Evolutionary conservation across 2,329 filamentous ascomycete species (phyloP).

Genomic region (Alternaria incomplexa): DNA sequence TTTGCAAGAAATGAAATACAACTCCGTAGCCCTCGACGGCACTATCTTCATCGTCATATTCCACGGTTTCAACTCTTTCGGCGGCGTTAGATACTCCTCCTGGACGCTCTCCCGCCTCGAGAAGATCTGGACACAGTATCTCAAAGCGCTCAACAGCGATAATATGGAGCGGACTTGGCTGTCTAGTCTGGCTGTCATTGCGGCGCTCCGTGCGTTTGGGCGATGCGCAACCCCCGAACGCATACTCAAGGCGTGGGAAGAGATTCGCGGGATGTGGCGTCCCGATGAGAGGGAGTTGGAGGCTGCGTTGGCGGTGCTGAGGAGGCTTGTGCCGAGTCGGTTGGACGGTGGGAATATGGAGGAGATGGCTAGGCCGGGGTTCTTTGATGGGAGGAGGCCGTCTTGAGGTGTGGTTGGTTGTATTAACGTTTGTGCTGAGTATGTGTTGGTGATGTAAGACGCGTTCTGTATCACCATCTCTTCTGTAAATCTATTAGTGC

Average conservation of each 20-base stretch:
- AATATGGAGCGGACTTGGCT: constrained; percentile 37
- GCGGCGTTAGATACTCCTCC: constrained; percentile 66
- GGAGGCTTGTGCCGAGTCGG: constrained; percentile 27
- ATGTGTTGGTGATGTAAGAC: neutral
- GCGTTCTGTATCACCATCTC: neutral
- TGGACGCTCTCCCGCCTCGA: constrained; percentile 78
- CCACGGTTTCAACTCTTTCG: constrained; percentile 79
- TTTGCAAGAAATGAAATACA: constrained; percentile 79
- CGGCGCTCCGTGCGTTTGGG: constrained; percentile 62
- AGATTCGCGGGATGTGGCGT: constrained; percentile 50
- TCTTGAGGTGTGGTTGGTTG: neutral
- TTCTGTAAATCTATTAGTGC: neutral
- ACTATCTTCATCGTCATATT: constrained; percentile 82
- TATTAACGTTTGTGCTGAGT: too few species aligned
- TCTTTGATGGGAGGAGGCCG: constrained; percentile 2
- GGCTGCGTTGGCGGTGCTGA: constrained; percentile 29
- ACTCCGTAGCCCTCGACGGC: constrained; percentile 70
- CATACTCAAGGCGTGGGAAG: constrained; percentile 62
- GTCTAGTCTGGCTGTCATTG: constrained; percentile 31
- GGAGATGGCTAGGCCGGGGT: neutral
- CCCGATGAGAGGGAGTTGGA: constrained; percentile 45
- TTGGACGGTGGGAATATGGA: neutral
- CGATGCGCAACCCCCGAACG: constrained; percentile 61
- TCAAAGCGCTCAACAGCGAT: constrained; percentile 23
- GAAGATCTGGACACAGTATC: constrained; percentile 36